Evolutionary conservation across 208 protist genomes (phyloP), one percentile per base, ranked within the genome.

Genomic region (Phytomonas sp.): DNA sequence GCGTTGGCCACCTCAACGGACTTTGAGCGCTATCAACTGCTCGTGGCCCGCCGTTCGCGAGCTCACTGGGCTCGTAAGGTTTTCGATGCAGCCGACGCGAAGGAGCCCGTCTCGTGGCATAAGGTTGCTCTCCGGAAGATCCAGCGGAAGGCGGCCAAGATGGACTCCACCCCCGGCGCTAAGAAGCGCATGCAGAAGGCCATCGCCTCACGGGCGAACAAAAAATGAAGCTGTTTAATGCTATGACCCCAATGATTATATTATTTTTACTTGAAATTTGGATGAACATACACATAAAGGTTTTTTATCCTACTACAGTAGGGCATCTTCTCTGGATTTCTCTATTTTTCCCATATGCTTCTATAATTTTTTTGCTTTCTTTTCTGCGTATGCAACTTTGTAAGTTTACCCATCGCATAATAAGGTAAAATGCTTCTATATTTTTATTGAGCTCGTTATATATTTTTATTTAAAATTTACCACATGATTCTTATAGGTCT

Each of bases 21-120:
- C 86, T 95, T 95, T 79, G 88, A 94, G 85, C 88, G 88, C 85
- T 95, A 95, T 78, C 91, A 95, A 83, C 88, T 95, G 70, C 86
- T 86, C 78, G 91, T 94, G 52, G 91, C 91, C 62, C 88, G 89
- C 78, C 91, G 91, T 71, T 95, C 91, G 63, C 91, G 91, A 66
- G 87, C 91, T 73, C 79, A 84, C 91, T 95, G 91, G 91, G 83
- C 88, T 63, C 91, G 91, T 79, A 94, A 94, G 86, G 75, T 88
- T 75, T 95, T 95, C 76, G 87, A 93, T 74, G 91, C 86, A 78
- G 92, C 92, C 70, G 91, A 95, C 80, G 85, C 79, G 76, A 93
- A 92, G 88, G 75, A 52, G 52, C 88, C 91, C 49, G 88, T 95
- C 76, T 95, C 91, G 60, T 94, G 91, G 88, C 86, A 94, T 86